These are phyloP conservation scores for Auriscalpium vulgare DNA, from an alignment of 768 basidiomycete genomes.

Conservation along the genomic window DNA sequence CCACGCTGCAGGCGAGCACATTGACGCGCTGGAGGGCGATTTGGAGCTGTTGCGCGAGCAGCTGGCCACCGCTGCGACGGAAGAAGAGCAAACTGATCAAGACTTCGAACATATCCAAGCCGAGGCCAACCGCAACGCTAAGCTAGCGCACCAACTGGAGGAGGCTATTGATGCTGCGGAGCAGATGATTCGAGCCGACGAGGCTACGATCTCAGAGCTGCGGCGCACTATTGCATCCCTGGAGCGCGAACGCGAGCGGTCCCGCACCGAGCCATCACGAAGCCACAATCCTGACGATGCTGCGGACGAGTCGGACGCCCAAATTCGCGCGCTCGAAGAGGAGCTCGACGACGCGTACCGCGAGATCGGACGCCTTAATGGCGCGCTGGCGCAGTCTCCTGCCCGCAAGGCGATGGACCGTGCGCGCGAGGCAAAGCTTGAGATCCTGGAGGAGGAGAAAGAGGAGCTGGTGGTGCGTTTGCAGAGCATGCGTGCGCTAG, in stretches of 20 bases:
- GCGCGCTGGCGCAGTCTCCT: constrained; percentile 62
- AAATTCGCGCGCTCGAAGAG: constrained; percentile 58
- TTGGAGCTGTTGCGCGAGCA: constrained; percentile 39
- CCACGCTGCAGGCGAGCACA: constrained; percentile 39
- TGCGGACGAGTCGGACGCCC: constrained; percentile 33
- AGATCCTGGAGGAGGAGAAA: constrained; percentile 68
- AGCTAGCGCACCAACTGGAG: constrained; percentile 62
- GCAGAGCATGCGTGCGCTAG: constrained; percentile 43
- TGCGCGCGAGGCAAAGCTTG: constrained; percentile 68
- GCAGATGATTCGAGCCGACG: constrained; percentile 58
- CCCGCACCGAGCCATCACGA: constrained; percentile 21
- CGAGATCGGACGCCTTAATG: constrained; percentile 66
- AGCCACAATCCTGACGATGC: constrained; percentile 16
- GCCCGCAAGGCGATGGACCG: constrained; percentile 71
- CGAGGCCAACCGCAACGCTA: constrained; percentile 40
- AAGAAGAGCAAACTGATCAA: constrained; percentile 26
- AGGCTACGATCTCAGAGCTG: constrained; percentile 42
- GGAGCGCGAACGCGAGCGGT: constrained; percentile 49
- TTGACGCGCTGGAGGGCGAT: constrained; percentile 51
- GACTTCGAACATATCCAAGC: constrained; percentile 21
- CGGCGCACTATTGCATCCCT: constrained; percentile 42
- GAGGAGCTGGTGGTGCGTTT: constrained; percentile 71
- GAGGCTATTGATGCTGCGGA: constrained; percentile 71
- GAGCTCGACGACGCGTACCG: constrained; percentile 72
- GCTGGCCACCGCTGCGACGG: constrained; percentile 35